Percentiles rank a stretch among this genome's conserved stretches.
These are phyloP conservation scores for Penicillium ochrochloron DNA, from an alignment of 495 filamentous ascomycete genomes.

Conservation along the genomic window DNA sequence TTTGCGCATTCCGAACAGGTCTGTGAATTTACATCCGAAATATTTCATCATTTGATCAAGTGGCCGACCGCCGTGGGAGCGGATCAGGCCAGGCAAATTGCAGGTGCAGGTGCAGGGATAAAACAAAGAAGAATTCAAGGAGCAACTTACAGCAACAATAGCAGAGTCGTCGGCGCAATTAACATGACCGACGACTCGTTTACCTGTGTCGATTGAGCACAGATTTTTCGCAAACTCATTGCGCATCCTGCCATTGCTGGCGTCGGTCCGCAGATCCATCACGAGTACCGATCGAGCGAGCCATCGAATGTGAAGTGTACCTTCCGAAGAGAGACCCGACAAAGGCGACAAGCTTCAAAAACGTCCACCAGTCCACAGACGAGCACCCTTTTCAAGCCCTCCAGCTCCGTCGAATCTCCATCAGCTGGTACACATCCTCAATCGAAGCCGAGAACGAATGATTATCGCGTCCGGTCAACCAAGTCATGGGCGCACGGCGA, in stretches of 20 bases:
- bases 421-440: background rate
- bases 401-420: background rate
- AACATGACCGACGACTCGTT: background rate
- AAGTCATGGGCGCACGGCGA: background rate
- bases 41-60: slow-evolving; percentile 65
- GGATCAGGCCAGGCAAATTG: background rate
- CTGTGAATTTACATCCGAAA: slow-evolving; percentile 62
- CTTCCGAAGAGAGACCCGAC: background rate
- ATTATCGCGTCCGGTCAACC: background rate
- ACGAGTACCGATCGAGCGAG: background rate
- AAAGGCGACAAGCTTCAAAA: background rate
- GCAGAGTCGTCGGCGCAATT: background rate
- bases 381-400: background rate
- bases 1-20: slow-evolving; percentile 83
- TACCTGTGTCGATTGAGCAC: background rate
- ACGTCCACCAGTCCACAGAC: background rate
- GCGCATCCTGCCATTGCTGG: background rate
- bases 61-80: slow-evolving; percentile 3
- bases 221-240: background rate
- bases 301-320: background rate
- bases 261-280: background rate
- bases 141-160: background rate
- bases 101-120: background rate
- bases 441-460: background rate
- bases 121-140: background rate